phyloP scores from a whole-genome alignment of 225 moss, liverwort and hornwort genomes.

The Bryum argenteum region DNA sequence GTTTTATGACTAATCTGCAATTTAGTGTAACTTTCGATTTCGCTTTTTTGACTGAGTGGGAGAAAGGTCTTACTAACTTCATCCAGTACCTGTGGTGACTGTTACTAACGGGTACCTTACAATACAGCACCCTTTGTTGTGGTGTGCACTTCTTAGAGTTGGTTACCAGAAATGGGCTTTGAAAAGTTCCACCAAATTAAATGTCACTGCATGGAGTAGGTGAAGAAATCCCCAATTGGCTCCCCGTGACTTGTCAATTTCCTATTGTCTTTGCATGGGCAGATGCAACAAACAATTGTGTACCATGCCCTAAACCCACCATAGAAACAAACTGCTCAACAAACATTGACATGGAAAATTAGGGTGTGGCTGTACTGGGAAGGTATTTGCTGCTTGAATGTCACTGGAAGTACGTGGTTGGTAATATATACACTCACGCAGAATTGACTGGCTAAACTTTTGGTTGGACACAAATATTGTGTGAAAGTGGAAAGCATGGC shows the following conservation, averaged over 20 bases:
- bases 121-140: too few relatives aligned
- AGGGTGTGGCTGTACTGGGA: not conserved
- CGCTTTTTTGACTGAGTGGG: too few relatives aligned
- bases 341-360: not conserved
- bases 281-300: not conserved
- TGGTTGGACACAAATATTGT: too few relatives aligned
- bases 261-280: not conserved
- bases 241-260: slow-evolving; percentile 7
- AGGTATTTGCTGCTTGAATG: not conserved
- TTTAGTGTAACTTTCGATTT: too few relatives aligned
- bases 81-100: too few relatives aligned
- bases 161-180: not conserved
- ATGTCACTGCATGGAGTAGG: slow-evolving; percentile 25
- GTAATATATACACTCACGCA: not conserved
- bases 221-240: not conserved
- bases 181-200: not conserved
- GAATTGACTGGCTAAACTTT: too few relatives aligned
- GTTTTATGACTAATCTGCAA: too few relatives aligned
- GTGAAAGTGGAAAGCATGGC: too few relatives aligned
- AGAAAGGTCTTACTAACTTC: too few relatives aligned
- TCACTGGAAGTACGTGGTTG: not conserved
- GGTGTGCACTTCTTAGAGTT: not conserved
- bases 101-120: too few relatives aligned
- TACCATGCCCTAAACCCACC: slow-evolving; percentile 30
- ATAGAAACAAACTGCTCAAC: slow-evolving; percentile 19